A percentile compares a stretch with the other conserved stretches of the same genome.
Evolutionary conservation across 345 rosid species (phyloP).

Genomic region (Anastatica hierochuntica): DNA sequence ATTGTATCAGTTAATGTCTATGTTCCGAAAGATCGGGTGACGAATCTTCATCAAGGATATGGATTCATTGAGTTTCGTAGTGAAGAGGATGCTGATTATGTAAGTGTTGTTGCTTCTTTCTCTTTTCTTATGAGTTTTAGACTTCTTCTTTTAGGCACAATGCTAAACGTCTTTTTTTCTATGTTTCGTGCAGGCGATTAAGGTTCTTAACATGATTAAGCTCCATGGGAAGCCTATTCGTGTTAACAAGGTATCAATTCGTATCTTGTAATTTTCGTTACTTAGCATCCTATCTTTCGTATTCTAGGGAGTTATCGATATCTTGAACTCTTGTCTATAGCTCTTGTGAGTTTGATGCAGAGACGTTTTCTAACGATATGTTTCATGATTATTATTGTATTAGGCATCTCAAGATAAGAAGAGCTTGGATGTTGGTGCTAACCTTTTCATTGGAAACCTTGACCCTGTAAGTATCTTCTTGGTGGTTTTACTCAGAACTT

Average conservation of each 20-base stretch:
- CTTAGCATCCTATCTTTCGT: neutral
- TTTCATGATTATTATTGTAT: slow-evolving; percentile 3
- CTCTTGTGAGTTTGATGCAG: neutral
- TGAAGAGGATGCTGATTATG: slow-evolving; percentile 98
- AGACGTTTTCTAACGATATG: neutral
- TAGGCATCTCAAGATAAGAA: slow-evolving; percentile 99
- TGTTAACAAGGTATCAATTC: slow-evolving; percentile 70
- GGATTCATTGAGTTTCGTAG: slow-evolving; percentile 90
- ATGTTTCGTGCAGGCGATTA: slow-evolving; percentile 59
- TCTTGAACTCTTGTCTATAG: neutral
- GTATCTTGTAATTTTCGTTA: neutral
- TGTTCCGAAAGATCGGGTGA: slow-evolving; percentile 96
- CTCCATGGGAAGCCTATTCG: slow-evolving; percentile 93
- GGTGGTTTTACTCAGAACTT: neutral
- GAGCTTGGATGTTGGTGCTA: slow-evolving; percentile 97
- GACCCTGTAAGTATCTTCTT: slow-evolving; percentile 65
- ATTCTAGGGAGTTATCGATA: too few relatives aligned
- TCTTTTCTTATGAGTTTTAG: neutral
- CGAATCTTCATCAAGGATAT: slow-evolving; percentile 88
- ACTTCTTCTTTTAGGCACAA: neutral
- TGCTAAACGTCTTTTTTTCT: neutral
- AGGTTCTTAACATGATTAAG: slow-evolving; percentile 97
- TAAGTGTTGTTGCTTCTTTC: slow-evolving; percentile 15
- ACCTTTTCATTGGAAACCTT: slow-evolving; percentile 93
- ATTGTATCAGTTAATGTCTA: slow-evolving; percentile 66